phyloP scores from a whole-genome alignment of 2,329 filamentous ascomycete species.

The Fusarium bactridioides region DNA sequence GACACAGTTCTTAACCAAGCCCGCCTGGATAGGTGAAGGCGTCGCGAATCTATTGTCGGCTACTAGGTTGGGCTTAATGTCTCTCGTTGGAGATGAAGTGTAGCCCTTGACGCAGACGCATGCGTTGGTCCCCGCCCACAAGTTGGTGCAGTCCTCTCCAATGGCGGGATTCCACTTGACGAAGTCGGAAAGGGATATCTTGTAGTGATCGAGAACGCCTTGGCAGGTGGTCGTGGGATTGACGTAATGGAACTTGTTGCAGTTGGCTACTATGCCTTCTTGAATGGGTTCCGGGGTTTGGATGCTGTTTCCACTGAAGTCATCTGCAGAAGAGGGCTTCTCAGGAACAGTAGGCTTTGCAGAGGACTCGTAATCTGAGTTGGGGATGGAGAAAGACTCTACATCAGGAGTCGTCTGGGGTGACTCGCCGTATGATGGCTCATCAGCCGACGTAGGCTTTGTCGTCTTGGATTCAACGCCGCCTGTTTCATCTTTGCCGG shows the following conservation, averaged over 20 bases:
- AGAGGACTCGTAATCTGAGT: not conserved
- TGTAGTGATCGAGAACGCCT: not conserved
- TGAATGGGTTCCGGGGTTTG: not conserved
- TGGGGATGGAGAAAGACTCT: not conserved
- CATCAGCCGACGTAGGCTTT: not conserved
- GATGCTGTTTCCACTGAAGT: not conserved
- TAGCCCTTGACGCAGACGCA: not conserved
- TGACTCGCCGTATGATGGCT: too few species aligned
- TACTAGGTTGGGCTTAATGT: not conserved
- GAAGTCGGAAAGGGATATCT: not conserved
- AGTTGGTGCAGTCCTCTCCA: not conserved
- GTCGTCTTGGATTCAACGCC: not conserved
- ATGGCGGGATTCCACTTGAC: constrained; percentile 2
- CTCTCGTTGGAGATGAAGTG: not conserved
- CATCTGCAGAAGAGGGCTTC: not conserved
- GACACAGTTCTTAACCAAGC: constrained; percentile 6
- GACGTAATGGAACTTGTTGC: constrained; percentile 6
- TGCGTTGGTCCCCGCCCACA: not conserved
- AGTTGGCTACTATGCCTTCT: not conserved
- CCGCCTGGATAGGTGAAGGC: not conserved
- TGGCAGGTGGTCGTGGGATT: not conserved
- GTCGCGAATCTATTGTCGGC: not conserved
- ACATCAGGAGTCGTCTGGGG: fast-evolving
- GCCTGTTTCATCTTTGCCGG: not conserved
- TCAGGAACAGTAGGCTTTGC: not conserved